phyloP scores from a whole-genome alignment of 1,284 basidiomycete species.

The Rhodotorula sp. region DNA sequence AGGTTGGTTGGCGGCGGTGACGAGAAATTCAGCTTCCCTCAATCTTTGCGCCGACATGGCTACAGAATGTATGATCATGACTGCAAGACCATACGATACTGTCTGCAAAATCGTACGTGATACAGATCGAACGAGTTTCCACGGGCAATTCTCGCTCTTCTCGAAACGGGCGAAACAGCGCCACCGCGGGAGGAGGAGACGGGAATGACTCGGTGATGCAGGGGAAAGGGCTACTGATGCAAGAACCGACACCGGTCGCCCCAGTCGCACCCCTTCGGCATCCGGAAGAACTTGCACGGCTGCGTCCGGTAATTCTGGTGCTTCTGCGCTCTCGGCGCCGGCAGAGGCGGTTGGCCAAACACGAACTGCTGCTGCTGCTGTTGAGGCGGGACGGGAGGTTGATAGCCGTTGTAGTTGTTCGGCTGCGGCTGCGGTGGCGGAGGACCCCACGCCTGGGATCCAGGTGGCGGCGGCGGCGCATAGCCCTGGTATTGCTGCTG shows the following conservation, averaged over 20 bases:
- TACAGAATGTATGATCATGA: too few species aligned
- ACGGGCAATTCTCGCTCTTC: too few species aligned
- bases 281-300: slow-evolving; percentile 27
- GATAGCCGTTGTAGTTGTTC: slow-evolving; percentile 23
- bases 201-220: not conserved
- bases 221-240: slow-evolving; percentile 1
- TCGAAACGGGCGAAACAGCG: too few species aligned
- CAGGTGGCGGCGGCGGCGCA: not conserved
- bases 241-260: slow-evolving; percentile 30
- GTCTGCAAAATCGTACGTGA: too few species aligned
- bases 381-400: slow-evolving; percentile 1
- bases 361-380: not conserved
- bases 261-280: slow-evolving; percentile 30
- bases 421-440: too few species aligned
- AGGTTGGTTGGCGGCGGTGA: not conserved
- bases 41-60: too few species aligned
- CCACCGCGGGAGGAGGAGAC: too few species aligned
- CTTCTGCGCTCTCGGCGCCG: not conserved
- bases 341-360: not conserved
- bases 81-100: too few species aligned
- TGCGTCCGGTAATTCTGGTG: not conserved
- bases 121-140: too few species aligned
- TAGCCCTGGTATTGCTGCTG: not conserved
- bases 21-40: not conserved
- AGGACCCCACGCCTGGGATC: too few species aligned